Percentiles rank a stretch among this genome's conserved stretches.
Conservation (phyloP, 2,329 filamentous ascomycete genomes). For the Metarhizium sp. region DNA sequence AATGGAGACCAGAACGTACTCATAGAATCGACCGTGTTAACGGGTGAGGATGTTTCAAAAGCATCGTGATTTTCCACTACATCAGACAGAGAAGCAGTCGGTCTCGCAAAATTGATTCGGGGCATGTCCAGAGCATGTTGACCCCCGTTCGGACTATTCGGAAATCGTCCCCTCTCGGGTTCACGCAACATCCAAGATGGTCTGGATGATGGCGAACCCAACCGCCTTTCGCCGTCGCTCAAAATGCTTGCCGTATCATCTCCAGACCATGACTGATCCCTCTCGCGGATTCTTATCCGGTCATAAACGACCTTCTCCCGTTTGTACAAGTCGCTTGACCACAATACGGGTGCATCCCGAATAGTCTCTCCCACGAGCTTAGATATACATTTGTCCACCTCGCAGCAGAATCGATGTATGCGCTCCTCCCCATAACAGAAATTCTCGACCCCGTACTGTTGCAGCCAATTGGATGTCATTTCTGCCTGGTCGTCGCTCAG, state of each 20-base stretch:
- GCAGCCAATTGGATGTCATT: constrained; percentile 73
- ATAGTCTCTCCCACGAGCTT: constrained; percentile 80
- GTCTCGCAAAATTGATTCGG: constrained; percentile 50
- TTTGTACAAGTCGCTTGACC: constrained; percentile 83
- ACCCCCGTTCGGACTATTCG: constrained; percentile 52
- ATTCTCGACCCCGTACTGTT: constrained; percentile 74
- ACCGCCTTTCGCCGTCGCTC: constrained; percentile 45
- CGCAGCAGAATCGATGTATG: constrained; percentile 87
- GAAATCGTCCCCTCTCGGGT: constrained; percentile 32
- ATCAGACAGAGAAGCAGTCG: constrained; percentile 51
- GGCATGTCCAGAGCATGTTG: constrained; percentile 63
- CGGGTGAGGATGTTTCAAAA: constrained; percentile 58
- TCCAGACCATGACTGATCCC: constrained; percentile 33
- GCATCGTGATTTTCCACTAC: constrained; percentile 62
- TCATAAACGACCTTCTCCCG: constrained; percentile 61
- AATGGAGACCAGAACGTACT: constrained; percentile 88
- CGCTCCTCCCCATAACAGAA: constrained; percentile 92
- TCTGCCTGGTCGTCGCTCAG: constrained; percentile 92
- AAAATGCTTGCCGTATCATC: constrained; percentile 45
- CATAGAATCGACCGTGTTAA: constrained; percentile 63
- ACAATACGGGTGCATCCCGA: constrained; percentile 76
- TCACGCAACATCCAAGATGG: constrained; percentile 46
- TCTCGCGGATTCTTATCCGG: constrained; percentile 31
- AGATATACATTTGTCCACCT: constrained; percentile 77
- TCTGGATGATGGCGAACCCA: constrained; percentile 31